A percentile compares a stretch with the other conserved stretches of the same genome.
These are phyloP conservation scores for Barbarea vulgaris DNA, from an alignment of 345 rosid genomes.

Conservation along the genomic window DNA sequence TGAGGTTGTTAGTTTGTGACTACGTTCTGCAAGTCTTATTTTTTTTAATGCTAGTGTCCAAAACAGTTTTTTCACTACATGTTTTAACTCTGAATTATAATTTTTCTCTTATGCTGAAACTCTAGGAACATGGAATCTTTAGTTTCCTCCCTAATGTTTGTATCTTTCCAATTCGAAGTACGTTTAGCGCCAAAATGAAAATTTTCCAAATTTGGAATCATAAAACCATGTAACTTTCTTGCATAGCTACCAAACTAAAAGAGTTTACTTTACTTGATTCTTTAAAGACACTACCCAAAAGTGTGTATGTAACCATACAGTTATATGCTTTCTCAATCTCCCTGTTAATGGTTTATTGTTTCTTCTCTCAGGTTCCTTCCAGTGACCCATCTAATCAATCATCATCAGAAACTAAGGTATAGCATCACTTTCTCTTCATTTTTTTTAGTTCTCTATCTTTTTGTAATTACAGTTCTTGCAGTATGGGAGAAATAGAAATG, in stretches of 20 bases:
- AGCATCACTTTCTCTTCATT: neutral
- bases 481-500: neutral
- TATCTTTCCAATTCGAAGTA: neutral
- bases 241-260: neutral
- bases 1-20: conserved; percentile 60
- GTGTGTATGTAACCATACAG: neutral
- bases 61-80: neutral
- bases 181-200: neutral
- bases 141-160: neutral
- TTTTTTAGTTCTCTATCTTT: neutral
- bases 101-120: neutral
- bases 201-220: neutral
- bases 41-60: neutral
- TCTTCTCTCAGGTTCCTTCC: conserved; percentile 67
- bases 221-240: conserved; percentile 1
- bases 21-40: neutral
- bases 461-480: neutral
- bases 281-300: neutral
- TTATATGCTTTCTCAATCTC: conserved; percentile 4
- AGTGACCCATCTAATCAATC: conserved; percentile 50
- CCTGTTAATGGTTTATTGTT: conserved; percentile 2
- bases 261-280: conserved; percentile 5
- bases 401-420: conserved; percentile 61
- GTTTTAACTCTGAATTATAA: neutral
- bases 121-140: neutral